A percentile compares a stretch with the other conserved stretches of the same genome.
phyloP scores from a whole-genome alignment of 2,329 filamentous ascomycete species.

The Kalmusia sp. region DNA sequence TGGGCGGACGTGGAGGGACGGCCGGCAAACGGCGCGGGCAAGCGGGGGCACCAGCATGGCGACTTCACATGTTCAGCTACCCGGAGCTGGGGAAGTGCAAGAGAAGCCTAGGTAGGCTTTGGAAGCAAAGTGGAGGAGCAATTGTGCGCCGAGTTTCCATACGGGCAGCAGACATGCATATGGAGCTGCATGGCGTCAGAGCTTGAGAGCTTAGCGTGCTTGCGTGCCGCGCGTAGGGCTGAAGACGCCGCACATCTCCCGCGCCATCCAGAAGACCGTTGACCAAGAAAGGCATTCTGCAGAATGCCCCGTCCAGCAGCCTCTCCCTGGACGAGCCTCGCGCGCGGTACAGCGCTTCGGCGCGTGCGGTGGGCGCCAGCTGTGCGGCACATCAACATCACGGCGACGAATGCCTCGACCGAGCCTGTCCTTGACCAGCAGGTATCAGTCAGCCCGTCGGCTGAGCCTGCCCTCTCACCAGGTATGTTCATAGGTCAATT shows the following conservation, averaged over 20 bases:
- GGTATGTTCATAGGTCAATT: slow-evolving; percentile 22
- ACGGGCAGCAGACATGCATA: neutral
- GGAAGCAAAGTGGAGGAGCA: neutral
- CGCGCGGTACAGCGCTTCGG: slow-evolving; percentile 22
- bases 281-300: neutral
- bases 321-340: slow-evolving; percentile 32
- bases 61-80: slow-evolving; percentile 13
- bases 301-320: slow-evolving; percentile 41
- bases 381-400: slow-evolving; percentile 54
- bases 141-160: neutral
- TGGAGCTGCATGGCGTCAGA: slow-evolving; percentile 8
- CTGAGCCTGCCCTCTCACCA: slow-evolving; percentile 33
- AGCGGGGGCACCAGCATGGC: slow-evolving; percentile 46
- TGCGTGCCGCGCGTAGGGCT: slow-evolving; percentile 10
- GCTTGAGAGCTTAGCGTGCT: slow-evolving; percentile 10
- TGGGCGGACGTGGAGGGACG: slow-evolving; percentile 24
- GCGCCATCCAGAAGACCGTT: slow-evolving; percentile 17
- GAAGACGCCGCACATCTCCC: neutral
- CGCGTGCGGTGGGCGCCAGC: slow-evolving; percentile 20
- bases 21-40: slow-evolving; percentile 42
- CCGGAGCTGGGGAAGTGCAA: neutral
- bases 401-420: slow-evolving; percentile 51
- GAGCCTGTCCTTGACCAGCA: slow-evolving; percentile 48
- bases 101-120: neutral
- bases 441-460: slow-evolving; percentile 25